Percentiles rank a stretch among this genome's conserved stretches.
These are phyloP conservation scores for Urtica urens DNA, from an alignment of 306 rosid genomes.

Conservation along the genomic window DNA sequence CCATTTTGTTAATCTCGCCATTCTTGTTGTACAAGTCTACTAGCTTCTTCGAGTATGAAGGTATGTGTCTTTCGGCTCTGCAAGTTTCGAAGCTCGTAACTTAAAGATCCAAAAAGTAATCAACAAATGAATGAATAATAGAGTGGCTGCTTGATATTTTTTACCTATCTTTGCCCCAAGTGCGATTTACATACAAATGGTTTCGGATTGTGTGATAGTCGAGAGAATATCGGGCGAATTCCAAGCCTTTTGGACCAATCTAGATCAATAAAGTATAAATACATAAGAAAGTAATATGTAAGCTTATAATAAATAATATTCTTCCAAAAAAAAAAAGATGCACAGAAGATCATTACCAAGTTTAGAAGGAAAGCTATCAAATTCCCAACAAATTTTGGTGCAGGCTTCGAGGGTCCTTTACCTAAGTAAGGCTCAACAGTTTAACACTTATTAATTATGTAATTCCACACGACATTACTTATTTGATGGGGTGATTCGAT, in stretches of 20 bases:
- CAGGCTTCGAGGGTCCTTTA: constrained; percentile 81
- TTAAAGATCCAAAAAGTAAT: constrained; percentile 9
- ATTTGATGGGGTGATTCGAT: not conserved
- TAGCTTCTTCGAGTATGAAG: constrained; percentile 72
- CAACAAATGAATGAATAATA: not conserved
- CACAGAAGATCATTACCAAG: constrained; percentile 41
- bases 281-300: constrained; percentile 2
- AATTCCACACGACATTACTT: too few species aligned
- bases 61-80: constrained; percentile 87
- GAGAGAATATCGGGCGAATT: constrained; percentile 90
- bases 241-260: constrained; percentile 92
- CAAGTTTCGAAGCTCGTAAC: constrained; percentile 20
- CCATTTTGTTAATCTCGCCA: constrained; percentile 68
- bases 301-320: too few species aligned
- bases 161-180: constrained; percentile 94
- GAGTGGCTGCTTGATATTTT: too few species aligned
- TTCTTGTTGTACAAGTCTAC: constrained; percentile 80
- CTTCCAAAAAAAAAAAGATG: not conserved
- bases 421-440: constrained; percentile 30
- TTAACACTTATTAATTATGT: not conserved
- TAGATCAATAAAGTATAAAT: constrained; percentile 21
- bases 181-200: constrained; percentile 56
- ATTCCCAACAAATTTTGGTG: constrained; percentile 77
- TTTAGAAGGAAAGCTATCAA: constrained; percentile 72
- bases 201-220: constrained; percentile 96